Base-by-base conservation (phyloP, 1,284 basidiomycete genomes). In the Porogramme epimiltina region DNA sequence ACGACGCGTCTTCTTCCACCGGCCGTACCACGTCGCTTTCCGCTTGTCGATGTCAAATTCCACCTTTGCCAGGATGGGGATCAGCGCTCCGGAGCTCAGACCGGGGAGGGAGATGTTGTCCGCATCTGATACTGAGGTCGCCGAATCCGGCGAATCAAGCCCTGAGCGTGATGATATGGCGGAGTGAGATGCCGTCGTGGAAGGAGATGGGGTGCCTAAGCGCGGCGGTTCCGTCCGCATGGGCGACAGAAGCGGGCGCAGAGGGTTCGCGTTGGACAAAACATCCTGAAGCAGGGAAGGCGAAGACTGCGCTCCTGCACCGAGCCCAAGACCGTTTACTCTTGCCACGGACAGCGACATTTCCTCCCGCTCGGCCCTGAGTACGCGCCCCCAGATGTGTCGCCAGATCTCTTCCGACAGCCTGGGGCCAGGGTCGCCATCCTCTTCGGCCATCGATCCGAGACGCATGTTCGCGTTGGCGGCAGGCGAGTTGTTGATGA, bases 401-500 rank as follows among this genome's bases (percentile, higher is more conserved):
- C 78, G 84, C 91, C 91, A 94, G 39, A 91, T 85, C 34, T 89
- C 87, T 53, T 94, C 91, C 31, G 89, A 88, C 39, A 94, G 75
- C 40, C 89, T 74, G 18, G 89, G 87, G 15, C 91, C 90, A 28
- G 83, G 85, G 15, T 79, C 77, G 19, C 68, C 58, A n/a, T 56
- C 57, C 45, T 55, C 54, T 2, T 59, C 59, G 9, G 38, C 3
- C 16, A 54, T 50, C 18, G 16, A 50, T 5, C 56, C 56, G 2
- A 51, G 49, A 3, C 52, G 44, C 51, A 56, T 56, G 39, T 28
- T 52, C 15, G 51, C 52, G 24, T 54, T 51, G 10, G 58, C 56
- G 4, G 55, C 52, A 13, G 71, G 57, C 49, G 74, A 60, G 36
- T 74, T 67, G 20, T 77, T 74, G 41, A 90, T 76, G 40, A 94